phyloP scores from a whole-genome alignment of 805 yeast genomes.

The Candida silvicultrix region DNA sequence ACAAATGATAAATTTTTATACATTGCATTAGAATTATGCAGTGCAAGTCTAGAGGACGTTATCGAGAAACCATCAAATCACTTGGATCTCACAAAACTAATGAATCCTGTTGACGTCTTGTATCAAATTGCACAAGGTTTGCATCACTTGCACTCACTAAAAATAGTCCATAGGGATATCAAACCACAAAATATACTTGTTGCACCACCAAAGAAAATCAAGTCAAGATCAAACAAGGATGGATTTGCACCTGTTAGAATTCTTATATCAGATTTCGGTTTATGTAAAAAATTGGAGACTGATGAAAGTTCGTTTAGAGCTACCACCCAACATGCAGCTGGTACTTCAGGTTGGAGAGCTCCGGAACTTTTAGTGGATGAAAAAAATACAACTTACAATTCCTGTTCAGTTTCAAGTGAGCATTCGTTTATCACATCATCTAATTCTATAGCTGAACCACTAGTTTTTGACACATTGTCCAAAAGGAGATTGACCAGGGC shows the following conservation, averaged over 20 bases:
- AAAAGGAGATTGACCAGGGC: slow-evolving; percentile 74
- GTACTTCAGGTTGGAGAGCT: slow-evolving; percentile 98
- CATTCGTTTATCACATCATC: slow-evolving; percentile 17
- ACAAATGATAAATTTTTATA: slow-evolving; percentile 81
- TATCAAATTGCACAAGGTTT: slow-evolving; percentile 80
- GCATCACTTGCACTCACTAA: slow-evolving; percentile 78
- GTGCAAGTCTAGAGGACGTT: slow-evolving; percentile 82
- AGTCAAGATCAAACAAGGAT: slow-evolving; percentile 13
- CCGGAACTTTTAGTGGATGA: slow-evolving; percentile 69
- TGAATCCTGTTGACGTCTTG: slow-evolving; percentile 50
- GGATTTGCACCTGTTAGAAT: slow-evolving; percentile 49
- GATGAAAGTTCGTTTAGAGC: slow-evolving; percentile 94
- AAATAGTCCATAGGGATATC: slow-evolving; percentile 90
- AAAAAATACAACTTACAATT: slow-evolving; percentile 7
- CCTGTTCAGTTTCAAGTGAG: slow-evolving; percentile 14
- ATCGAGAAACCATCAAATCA: slow-evolving; percentile 45
- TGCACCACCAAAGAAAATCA: slow-evolving; percentile 53
- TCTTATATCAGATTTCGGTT: slow-evolving; percentile 91
- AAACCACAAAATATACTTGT: slow-evolving; percentile 92
- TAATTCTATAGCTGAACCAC: slow-evolving; percentile 24
- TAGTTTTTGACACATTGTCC: slow-evolving; percentile 33
- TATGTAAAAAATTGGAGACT: slow-evolving; percentile 84
- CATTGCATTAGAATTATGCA: slow-evolving; percentile 89
- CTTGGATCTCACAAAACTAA: slow-evolving; percentile 29
- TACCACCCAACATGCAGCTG: slow-evolving; percentile 89